phyloP scores from a whole-genome alignment of 306 rosid species.

The Rosa multiflora region DNA sequence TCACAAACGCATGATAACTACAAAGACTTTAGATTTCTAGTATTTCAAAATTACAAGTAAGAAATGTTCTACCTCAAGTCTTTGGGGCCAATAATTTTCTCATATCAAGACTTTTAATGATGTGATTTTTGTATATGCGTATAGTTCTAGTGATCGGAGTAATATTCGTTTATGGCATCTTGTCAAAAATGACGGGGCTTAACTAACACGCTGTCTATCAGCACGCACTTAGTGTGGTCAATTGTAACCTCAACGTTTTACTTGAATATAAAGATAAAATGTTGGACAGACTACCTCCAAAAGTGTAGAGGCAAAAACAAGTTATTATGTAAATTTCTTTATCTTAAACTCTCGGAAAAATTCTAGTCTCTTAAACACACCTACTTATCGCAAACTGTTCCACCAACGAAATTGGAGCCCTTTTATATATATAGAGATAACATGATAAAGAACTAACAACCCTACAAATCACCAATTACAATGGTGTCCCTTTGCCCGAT shows the following conservation, averaged over 20 bases:
- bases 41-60: constrained; percentile 14
- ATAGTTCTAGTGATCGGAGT: not conserved
- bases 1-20: not conserved
- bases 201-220: not conserved
- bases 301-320: too few relatives aligned
- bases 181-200: not conserved
- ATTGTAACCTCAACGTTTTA: not conserved
- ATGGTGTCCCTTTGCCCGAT: not conserved
- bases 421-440: too few relatives aligned
- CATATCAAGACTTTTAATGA: not conserved
- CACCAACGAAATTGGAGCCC: not conserved
- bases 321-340: too few relatives aligned
- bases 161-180: not conserved
- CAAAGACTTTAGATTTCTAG: not conserved
- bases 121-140: not conserved
- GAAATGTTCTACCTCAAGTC: not conserved
- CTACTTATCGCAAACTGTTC: too few relatives aligned
- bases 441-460: not conserved
- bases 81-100: not conserved
- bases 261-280: too few relatives aligned
- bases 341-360: too few relatives aligned
- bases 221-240: too few relatives aligned
- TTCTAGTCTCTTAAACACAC: too few relatives aligned
- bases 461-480: not conserved
- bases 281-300: too few relatives aligned